These are phyloP conservation scores for Grifola frondosa DNA, from an alignment of 1,284 basidiomycete genomes.

Conservation along the genomic window DNA sequence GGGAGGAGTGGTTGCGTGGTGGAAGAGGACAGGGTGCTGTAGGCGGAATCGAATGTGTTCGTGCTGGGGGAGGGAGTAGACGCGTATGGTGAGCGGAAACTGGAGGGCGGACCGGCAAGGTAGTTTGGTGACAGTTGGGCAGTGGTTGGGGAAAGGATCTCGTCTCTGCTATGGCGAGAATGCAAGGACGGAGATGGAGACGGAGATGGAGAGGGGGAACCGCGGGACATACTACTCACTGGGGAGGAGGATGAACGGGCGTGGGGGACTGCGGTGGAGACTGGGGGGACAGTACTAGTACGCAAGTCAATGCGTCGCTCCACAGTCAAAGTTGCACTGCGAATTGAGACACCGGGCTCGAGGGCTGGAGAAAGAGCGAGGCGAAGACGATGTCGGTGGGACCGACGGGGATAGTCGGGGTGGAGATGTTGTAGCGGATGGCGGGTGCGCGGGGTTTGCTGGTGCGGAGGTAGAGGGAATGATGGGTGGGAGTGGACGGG, in stretches of 20 bases:
- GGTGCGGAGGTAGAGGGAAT: slow-evolving; percentile 23
- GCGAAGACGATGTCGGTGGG: slow-evolving; percentile 41
- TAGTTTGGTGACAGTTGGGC: too few species aligned
- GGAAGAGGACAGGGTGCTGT: slow-evolving; percentile 11
- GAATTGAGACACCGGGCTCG: slow-evolving; percentile 33
- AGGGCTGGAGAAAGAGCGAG: slow-evolving; percentile 35
- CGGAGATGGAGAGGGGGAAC: slow-evolving; percentile 36
- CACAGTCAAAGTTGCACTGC: slow-evolving; percentile 36
- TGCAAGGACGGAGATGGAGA: slow-evolving; percentile 39
- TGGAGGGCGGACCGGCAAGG: slow-evolving; percentile 23
- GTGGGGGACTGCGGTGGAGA: slow-evolving; percentile 20
- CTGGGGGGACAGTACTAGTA: slow-evolving; percentile 22
- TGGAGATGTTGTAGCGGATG: slow-evolving; percentile 36
- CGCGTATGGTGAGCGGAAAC: slow-evolving; percentile 14
- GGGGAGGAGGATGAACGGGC: slow-evolving; percentile 11
- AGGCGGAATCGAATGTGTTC: slow-evolving; percentile 18
- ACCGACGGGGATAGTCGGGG: slow-evolving; percentile 38
- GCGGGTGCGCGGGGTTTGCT: slow-evolving; percentile 34
- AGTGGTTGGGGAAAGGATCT: too few species aligned
- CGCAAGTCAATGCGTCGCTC: slow-evolving; percentile 41
- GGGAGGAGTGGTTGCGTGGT: slow-evolving; percentile 17
- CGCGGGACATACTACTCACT: too few species aligned
- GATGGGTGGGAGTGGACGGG: slow-evolving; percentile 16
- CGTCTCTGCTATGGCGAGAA: slow-evolving; percentile 20
- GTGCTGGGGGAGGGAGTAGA: slow-evolving; percentile 15